phyloP scores from a whole-genome alignment of 441 rosid species.

The Eugenia klotzschiana region DNA sequence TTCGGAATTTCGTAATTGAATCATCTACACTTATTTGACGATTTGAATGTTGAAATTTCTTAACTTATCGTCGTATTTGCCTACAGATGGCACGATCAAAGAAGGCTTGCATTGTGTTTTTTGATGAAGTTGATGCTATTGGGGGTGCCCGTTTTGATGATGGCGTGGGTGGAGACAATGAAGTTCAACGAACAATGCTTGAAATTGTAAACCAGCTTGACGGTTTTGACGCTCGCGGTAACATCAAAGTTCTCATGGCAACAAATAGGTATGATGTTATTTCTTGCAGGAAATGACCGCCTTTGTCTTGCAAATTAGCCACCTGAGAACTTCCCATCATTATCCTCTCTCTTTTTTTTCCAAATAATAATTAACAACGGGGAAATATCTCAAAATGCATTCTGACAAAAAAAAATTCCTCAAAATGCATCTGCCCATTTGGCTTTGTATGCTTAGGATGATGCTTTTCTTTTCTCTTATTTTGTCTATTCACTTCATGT shows the following conservation, averaged over 20 bases:
- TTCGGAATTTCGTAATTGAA: not conserved
- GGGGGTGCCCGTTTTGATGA: constrained; percentile 99
- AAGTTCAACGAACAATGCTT: constrained; percentile 97
- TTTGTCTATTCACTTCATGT: not conserved
- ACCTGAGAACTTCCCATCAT: not conserved
- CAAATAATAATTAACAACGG: not conserved
- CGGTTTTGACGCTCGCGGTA: constrained; percentile 97
- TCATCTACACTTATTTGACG: not conserved
- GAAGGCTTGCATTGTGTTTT: constrained; percentile 94
- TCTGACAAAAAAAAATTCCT: not conserved
- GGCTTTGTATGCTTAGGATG: not conserved
- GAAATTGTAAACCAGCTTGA: constrained; percentile 96
- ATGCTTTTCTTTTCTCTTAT: not conserved
- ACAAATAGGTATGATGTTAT: constrained; percentile 51
- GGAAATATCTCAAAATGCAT: not conserved
- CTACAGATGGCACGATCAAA: constrained; percentile 85
- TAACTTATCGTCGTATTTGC: not conserved
- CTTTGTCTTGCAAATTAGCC: not conserved
- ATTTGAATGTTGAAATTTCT: not conserved
- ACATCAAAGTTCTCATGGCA: constrained; percentile 94
- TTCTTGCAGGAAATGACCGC: not conserved
- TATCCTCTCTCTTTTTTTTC: not conserved
- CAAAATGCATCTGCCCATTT: not conserved
- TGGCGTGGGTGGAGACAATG: constrained; percentile 95
- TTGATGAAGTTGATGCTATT: constrained; percentile 91